Evolutionary conservation across 352 stramenopile genomes (phyloP), one percentile per base, ranked within the genome.

Genomic region (Peronospora farinosa): DNA sequence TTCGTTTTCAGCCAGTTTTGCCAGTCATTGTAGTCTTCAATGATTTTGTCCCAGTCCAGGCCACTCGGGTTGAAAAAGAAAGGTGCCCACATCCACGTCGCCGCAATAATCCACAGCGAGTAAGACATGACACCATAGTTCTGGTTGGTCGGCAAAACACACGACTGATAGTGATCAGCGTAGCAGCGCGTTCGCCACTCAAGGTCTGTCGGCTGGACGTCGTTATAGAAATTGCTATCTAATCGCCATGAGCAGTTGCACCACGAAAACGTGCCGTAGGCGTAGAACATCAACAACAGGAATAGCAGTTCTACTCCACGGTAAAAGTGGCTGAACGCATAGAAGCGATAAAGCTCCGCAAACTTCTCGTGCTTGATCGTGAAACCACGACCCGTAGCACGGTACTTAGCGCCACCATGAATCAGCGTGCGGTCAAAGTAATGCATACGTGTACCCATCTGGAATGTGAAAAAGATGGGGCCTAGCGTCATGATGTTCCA

Each of bases 391-490:
- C 96, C 96, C 9, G 96, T 99, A 12, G 95, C 88, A 38, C 95
- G 87, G 67, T 99, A 99, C 71, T 97, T 98, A 4, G 96, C 95
- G 56, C 96, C 96, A 53, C 96, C 96, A 53, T 98, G 95, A 36
- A 98, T 81, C 61, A 99, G 81, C 15, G 95, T 98, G 53, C 97
- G 95, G 39, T 97, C 89, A 67, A 98, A 98, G 78, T 98, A 99
- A 69, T 98, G 88, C 63, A 96, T 97, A 67, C 97, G 96, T 12
- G 96, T 99, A 50, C 97, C 95, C 75, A 98, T 99, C 65, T 98
- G 95, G 77, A 99, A 99, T 58, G 97, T 98, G 62, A 98, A 99
- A 74, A 98, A 98, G 30, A 99, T 75, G n/a, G 96, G 96, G 39
- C 95, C 96, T n/a, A 97, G 90, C 36, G 95, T 98, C 30, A 97